A percentile compares a stretch with the other conserved stretches of the same genome.
phyloP scores from a whole-genome alignment of 495 filamentous ascomycete species.

The Evansstolkia leycettana region DNA sequence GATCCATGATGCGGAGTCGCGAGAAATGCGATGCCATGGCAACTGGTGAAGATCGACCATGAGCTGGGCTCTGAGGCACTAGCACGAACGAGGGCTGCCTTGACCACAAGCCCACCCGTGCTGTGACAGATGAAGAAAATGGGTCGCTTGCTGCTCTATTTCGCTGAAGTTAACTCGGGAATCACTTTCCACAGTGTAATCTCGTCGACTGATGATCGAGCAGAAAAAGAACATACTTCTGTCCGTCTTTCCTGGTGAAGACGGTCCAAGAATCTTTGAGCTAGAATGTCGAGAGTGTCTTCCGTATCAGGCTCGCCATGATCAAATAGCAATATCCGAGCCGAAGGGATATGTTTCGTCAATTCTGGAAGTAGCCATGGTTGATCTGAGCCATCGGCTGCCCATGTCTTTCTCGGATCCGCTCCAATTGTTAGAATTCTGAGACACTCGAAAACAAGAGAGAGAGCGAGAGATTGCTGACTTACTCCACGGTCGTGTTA shows the following conservation, averaged over 20 bases:
- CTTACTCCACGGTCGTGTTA: slow-evolving; percentile 28
- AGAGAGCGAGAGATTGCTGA: too few species aligned
- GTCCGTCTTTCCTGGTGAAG: slow-evolving; percentile 25
- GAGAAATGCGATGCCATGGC: slow-evolving; percentile 48
- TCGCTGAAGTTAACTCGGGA: not conserved
- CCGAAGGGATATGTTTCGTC: slow-evolving; percentile 18
- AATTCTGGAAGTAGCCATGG: slow-evolving; percentile 19
- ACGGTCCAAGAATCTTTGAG: slow-evolving; percentile 36
- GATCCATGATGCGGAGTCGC: slow-evolving; percentile 54
- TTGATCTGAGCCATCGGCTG: slow-evolving; percentile 6
- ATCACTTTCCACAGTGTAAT: not conserved
- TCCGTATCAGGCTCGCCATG: slow-evolving; percentile 37
- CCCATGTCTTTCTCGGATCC: slow-evolving; percentile 26
- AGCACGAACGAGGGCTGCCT: slow-evolving; percentile 41
- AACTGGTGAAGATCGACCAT: slow-evolving; percentile 38
- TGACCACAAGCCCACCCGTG: slow-evolving; percentile 50
- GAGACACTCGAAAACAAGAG: slow-evolving; percentile 28
- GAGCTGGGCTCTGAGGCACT: slow-evolving; percentile 20
- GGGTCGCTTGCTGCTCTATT: slow-evolving; percentile 26
- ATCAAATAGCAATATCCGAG: slow-evolving; percentile 42
- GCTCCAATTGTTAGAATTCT: slow-evolving; percentile 32
- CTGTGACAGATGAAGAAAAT: slow-evolving; percentile 56
- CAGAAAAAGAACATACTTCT: slow-evolving; percentile 5
- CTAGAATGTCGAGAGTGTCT: slow-evolving; percentile 35
- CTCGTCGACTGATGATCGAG: not conserved